Percentiles rank a stretch among this genome's conserved stretches.
phyloP scores from a whole-genome alignment of 305 asterid species.

The Plantago rigida region DNA sequence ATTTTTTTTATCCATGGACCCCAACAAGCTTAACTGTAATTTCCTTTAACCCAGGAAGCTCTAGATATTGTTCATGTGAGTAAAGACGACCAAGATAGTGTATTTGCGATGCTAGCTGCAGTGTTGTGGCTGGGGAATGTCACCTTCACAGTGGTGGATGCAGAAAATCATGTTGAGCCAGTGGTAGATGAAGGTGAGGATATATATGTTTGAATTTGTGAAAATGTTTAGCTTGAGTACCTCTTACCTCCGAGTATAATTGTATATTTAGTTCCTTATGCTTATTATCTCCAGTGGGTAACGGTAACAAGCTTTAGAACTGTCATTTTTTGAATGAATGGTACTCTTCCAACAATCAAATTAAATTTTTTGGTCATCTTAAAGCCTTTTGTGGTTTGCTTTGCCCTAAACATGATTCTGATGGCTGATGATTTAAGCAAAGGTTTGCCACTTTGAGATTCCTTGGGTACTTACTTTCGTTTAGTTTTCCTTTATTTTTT shows the following conservation, averaged over 20 bases:
- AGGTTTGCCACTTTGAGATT: too few species aligned
- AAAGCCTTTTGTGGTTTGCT: not conserved
- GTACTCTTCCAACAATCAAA: too few species aligned
- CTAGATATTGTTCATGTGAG: conserved; percentile 77
- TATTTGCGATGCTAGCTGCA: conserved; percentile 89
- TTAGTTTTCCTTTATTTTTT: too few species aligned
- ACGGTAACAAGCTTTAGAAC: too few species aligned
- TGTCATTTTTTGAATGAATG: too few species aligned
- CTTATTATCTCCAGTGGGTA: too few species aligned
- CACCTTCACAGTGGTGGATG: conserved; percentile 59
- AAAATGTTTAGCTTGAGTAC: not conserved
- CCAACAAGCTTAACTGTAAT: conserved; percentile 22
- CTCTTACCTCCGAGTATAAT: conserved; percentile 8
- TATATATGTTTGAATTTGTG: conserved; percentile 15
- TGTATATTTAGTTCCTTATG: not conserved
- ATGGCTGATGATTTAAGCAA: too few species aligned
- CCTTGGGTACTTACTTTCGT: too few species aligned
- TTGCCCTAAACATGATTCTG: too few species aligned
- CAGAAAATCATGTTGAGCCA: conserved; percentile 89
- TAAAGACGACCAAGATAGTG: conserved; percentile 81
- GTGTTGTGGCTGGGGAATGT: conserved; percentile 87
- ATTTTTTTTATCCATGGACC: conserved; percentile 19
- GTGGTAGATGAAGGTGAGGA: conserved; percentile 75
- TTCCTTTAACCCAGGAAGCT: conserved; percentile 59
- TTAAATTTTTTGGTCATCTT: not conserved